phyloP scores from a whole-genome alignment of 257 asterid genomes.

The Primulina huaijiensis region DNA sequence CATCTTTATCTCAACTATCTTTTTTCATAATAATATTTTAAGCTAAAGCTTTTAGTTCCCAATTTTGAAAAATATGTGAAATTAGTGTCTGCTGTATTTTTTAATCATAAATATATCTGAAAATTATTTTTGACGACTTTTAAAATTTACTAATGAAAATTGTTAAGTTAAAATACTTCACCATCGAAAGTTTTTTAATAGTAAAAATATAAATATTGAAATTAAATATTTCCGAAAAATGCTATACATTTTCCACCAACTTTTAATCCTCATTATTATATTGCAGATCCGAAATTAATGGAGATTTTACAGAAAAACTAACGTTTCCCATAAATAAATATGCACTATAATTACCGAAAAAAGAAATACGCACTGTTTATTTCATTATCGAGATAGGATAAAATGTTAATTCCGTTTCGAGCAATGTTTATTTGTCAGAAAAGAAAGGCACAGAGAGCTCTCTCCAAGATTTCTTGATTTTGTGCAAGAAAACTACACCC shows the following conservation, averaged over 20 bases:
- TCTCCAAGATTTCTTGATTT: conserved; percentile 2
- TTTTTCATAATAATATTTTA: no score
- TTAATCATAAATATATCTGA: no score
- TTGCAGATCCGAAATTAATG: conserved; percentile 1
- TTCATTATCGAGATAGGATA: background rate
- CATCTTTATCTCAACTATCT: no score
- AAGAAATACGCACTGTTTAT: no score
- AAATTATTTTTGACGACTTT: no score
- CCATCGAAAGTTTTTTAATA: background rate
- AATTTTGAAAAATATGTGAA: no score
- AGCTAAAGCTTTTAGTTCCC: no score
- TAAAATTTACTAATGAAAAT: no score
- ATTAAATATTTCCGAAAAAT: no score
- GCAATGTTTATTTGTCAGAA: conserved; percentile 43
- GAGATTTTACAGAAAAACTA: background rate
- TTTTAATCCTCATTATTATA: background rate
- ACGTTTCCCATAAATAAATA: conserved; percentile 11
- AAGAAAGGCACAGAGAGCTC: conserved; percentile 45
- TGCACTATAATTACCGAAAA: conserved; percentile 1
- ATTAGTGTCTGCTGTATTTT: no score
- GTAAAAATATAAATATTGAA: background rate
- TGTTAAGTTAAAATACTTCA: no score
- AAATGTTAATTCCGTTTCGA: conserved; percentile 27
- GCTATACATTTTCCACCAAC: background rate
- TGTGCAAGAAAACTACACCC: conserved; percentile 42